phyloP scores from a whole-genome alignment of 306 rosid species.

The Rubus idaeus region DNA sequence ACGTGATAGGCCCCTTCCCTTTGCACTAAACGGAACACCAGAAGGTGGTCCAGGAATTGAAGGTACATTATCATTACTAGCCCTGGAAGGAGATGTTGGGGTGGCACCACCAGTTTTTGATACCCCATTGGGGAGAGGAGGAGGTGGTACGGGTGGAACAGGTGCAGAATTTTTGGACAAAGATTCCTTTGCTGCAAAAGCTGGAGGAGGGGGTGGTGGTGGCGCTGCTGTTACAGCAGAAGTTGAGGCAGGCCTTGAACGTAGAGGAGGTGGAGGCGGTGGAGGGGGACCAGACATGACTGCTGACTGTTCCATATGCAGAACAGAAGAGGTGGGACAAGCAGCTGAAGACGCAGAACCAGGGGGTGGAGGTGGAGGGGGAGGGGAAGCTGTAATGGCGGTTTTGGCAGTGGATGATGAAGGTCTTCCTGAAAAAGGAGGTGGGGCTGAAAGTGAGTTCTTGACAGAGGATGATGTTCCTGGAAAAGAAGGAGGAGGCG shows the following conservation, averaged over 20 bases:
- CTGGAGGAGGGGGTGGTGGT: conserved; percentile 65
- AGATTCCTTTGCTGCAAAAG: conserved; percentile 34
- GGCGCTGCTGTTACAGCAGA: conserved; percentile 40
- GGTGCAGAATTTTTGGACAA: conserved; percentile 23
- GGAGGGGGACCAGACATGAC: conserved; percentile 39
- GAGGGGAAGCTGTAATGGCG: conserved; percentile 7
- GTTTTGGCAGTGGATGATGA: background rate
- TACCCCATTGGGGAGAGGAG: conserved; percentile 49
- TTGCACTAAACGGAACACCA: conserved; percentile 50
- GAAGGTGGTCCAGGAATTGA: conserved; percentile 81
- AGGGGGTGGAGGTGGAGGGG: conserved; percentile 16
- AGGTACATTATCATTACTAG: conserved; percentile 47
- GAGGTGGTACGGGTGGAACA: conserved; percentile 74
- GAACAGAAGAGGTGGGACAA: conserved; percentile 10
- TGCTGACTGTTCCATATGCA: conserved; percentile 18
- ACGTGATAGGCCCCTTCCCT: conserved; percentile 67
- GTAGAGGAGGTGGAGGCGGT: conserved; percentile 53
- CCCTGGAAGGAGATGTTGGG: conserved; percentile 29
- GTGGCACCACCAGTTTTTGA: conserved; percentile 38
- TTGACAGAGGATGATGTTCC: conserved; percentile 22
- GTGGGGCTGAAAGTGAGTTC: conserved; percentile 18
- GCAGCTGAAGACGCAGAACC: conserved; percentile 9
- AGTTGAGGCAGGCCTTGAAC: conserved; percentile 27
- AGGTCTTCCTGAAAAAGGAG: conserved; percentile 18
- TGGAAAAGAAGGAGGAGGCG: conserved; percentile 35